These are phyloP conservation scores for Beta macrorhiza DNA, from an alignment of 179 eudicot genomes.

Conservation along the genomic window DNA sequence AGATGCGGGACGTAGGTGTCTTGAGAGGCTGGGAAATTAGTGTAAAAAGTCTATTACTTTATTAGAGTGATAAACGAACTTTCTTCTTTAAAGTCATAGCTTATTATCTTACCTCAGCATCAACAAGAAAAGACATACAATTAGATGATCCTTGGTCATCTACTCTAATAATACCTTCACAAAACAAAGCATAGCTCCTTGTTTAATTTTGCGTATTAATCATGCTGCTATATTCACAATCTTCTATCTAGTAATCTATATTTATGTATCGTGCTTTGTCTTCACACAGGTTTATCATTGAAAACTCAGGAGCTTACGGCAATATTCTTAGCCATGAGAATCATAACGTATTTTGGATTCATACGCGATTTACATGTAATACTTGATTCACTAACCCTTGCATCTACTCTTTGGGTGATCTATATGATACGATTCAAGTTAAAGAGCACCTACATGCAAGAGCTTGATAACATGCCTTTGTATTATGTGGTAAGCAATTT, in stretches of 20 bases:
- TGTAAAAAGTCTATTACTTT: too few species aligned
- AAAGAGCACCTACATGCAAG: constrained; percentile 58
- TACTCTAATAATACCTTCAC: background rate
- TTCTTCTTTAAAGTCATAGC: too few species aligned
- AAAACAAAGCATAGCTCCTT: background rate
- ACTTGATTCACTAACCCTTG: constrained; percentile 62
- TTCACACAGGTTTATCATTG: constrained; percentile 65
- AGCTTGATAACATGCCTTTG: constrained; percentile 61
- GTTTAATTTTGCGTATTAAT: background rate
- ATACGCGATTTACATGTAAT: constrained; percentile 64
- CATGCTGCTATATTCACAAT: background rate
- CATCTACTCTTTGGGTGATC: constrained; percentile 75
- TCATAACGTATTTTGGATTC: constrained; percentile 45
- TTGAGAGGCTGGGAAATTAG: too few species aligned
- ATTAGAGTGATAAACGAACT: too few species aligned
- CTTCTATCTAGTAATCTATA: background rate
- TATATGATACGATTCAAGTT: constrained; percentile 80
- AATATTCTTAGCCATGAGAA: constrained; percentile 51
- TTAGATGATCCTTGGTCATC: too few species aligned
- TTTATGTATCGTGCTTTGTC: background rate
- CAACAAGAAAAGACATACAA: too few species aligned
- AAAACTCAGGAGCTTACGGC: constrained; percentile 88
- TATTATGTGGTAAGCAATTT: constrained; percentile 57
- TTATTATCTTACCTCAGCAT: too few species aligned
- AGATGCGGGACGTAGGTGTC: too few species aligned